Evolutionary conservation across 2,329 filamentous ascomycete species (phyloP), one percentile per base, ranked within the genome.

Genomic region (Penicillium freii): DNA sequence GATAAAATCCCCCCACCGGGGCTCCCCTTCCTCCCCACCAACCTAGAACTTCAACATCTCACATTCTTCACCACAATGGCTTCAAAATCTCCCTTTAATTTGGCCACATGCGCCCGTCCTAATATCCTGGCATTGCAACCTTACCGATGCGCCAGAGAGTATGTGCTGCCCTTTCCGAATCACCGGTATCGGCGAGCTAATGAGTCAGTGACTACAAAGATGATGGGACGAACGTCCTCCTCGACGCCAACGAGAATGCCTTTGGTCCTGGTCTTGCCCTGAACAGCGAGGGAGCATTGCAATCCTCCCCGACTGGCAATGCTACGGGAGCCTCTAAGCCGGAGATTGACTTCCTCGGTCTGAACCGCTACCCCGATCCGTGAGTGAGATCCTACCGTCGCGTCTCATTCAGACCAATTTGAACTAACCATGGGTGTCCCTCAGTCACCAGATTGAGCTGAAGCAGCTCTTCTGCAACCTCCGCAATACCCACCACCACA

Each of bases 211-310:
- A 99, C 83, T 97, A 99, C 84, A 97, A 99, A 80, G 93, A 99
- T 74, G 90, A 99, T 73, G 94, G 94, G 66, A 93, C 87, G 58
- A 97, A 97, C 71, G 87, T 97, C 69, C 87, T 99, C 51, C 89
- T 99, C 64, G 94, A 99, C 73, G 94, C 94, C 67, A 99, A 99
- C 71, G 94, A 99, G 79, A 99, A 99, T 71, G 92, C 94, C 58
- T 97, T 89, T 69, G 94, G 94, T 0, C 93, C 94, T 0, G 88
- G 90, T 1, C 79, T 97, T 48, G 78, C 81, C 2, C 66, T 87
- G 48, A 75, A 75, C 31, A 67, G 71, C 1, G 70, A 82, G 40
- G 78, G 80, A 11, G 78, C 80, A 49, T 75, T 83, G 11, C 72
- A 80, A 51, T 74, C 79, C 47, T 72, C 77, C 2, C 63, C 63